Conservation (phyloP, 2,329 filamentous ascomycete genomes). For the Neonectria faginata region DNA sequence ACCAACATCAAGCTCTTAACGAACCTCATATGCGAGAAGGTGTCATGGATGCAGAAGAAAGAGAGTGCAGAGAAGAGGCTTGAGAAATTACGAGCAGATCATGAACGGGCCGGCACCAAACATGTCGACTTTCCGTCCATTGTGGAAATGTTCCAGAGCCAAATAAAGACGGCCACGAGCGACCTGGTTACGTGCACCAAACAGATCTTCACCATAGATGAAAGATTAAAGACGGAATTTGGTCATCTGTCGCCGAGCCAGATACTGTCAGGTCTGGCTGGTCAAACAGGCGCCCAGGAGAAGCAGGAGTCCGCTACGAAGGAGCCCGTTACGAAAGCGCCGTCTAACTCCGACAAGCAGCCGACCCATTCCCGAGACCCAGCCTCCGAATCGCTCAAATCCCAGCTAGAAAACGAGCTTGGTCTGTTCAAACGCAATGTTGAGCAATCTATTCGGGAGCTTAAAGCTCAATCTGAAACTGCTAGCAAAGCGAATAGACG, state of each 20-base stretch:
- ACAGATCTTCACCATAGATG: constrained; percentile 24
- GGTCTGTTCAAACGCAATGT: constrained; percentile 25
- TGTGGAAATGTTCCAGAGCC: constrained; percentile 31
- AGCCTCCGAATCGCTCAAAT: constrained; percentile 8
- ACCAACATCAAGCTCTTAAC: constrained; percentile 26
- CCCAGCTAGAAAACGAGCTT: constrained; percentile 31
- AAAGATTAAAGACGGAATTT: constrained; percentile 18
- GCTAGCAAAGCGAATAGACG: constrained; percentile 4
- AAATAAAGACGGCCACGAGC: constrained; percentile 30
- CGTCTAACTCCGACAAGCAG: background rate
- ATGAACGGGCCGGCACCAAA: constrained; percentile 30
- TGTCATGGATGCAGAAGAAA: constrained; percentile 34
- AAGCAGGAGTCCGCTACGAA: constrained; percentile 15
- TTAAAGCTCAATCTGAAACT: constrained; percentile 17
- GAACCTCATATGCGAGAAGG: constrained; percentile 41
- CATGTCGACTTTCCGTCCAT: constrained; percentile 41
- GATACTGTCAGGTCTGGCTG: constrained; percentile 21
- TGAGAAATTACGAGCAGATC: constrained; percentile 31
- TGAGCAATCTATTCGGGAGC: constrained; percentile 8
- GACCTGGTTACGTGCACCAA: constrained; percentile 21
- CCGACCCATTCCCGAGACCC: background rate
- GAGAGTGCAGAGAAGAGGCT: constrained; percentile 33
- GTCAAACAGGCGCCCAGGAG: constrained; percentile 7
- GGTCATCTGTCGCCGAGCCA: constrained; percentile 7
- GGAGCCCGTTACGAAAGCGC: background rate